Evolutionary conservation across 139 green algal genomes (phyloP).

Genomic region (Coccomyxa sp.): DNA sequence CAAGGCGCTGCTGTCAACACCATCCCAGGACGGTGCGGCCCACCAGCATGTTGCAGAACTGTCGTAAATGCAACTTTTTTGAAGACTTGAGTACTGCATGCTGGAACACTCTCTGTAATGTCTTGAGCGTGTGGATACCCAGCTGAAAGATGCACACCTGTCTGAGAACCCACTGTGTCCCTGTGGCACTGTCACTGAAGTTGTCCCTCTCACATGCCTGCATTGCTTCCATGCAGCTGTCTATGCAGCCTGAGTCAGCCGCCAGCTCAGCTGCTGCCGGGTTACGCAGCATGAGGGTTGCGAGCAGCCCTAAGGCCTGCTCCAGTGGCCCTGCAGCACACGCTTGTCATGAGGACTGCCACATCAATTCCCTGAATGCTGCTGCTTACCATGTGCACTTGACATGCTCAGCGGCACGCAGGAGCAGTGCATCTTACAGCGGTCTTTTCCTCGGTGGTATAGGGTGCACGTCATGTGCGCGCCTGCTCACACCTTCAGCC

Average conservation of each 20-base stretch:
- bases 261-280: slow-evolving; percentile 46
- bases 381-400: no score
- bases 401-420: no score
- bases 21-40: not conserved
- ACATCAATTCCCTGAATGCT: no score
- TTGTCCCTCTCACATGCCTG: not conserved
- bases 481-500: no score
- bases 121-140: not conserved
- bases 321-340: slow-evolving; percentile 35
- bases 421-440: no score
- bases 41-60: not conserved
- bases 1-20: not conserved
- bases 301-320: slow-evolving; percentile 67
- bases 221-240: slow-evolving; percentile 36
- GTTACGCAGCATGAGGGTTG: slow-evolving; percentile 66
- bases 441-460: no score
- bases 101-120: not conserved
- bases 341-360: no score
- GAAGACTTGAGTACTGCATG: not conserved
- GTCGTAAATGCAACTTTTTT: not conserved
- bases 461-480: no score
- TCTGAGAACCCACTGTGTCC: slow-evolving; percentile 12
- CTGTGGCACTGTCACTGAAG: not conserved
- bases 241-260: slow-evolving; percentile 38
- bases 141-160: not conserved